Conservation (phyloP, 148 eudicot genomes). For the Chenopodium album region DNA sequence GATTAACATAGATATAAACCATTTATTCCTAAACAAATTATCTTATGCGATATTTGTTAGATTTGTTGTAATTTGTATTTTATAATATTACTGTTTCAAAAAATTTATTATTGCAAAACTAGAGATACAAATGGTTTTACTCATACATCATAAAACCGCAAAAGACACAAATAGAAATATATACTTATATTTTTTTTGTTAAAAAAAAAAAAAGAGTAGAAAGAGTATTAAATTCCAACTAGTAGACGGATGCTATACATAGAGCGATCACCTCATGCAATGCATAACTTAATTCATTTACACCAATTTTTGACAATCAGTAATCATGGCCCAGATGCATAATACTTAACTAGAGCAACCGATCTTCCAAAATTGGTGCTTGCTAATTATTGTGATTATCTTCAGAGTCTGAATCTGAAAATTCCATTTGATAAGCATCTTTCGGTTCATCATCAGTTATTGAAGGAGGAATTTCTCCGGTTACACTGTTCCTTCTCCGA, state of each 20-base stretch:
- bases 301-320: background rate
- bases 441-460: slow-evolving; percentile 68
- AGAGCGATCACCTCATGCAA: background rate
- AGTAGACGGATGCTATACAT: background rate
- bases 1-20: no score
- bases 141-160: no score
- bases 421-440: slow-evolving; percentile 60
- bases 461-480: slow-evolving; percentile 60
- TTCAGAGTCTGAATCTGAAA: slow-evolving; percentile 74
- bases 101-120: no score
- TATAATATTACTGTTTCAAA: no score
- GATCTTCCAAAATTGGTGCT: background rate
- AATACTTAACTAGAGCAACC: background rate
- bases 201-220: no score
- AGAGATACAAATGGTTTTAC: no score
- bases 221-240: background rate
- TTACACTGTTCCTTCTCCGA: slow-evolving; percentile 36
- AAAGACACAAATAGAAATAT: no score
- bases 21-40: no score
- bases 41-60: no score
- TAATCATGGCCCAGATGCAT: background rate
- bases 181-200: no score
- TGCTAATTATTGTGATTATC: slow-evolving; percentile 2
- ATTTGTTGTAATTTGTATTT: no score
- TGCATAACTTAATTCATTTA: background rate